These are phyloP conservation scores for Aureobasidium lini DNA, from an alignment of 2,329 filamentous ascomycete genomes.

Conservation along the genomic window DNA sequence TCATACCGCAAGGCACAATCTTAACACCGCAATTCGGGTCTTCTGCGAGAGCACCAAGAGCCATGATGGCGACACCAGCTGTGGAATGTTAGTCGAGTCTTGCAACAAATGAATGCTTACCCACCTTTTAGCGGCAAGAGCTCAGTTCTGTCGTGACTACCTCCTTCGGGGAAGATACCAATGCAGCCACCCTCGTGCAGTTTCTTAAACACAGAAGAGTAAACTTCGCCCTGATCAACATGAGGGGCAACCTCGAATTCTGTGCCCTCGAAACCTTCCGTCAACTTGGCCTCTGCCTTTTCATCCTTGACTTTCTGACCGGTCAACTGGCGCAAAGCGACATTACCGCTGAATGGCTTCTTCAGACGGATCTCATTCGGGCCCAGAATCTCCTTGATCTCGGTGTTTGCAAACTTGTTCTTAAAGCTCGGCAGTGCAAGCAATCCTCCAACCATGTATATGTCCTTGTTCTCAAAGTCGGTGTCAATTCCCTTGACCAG, in stretches of 20 bases:
- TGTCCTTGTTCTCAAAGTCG: slow-evolving; percentile 61
- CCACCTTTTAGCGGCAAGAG: slow-evolving; percentile 75
- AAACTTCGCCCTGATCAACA: slow-evolving; percentile 88
- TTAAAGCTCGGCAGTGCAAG: slow-evolving; percentile 81
- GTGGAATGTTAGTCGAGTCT: slow-evolving; percentile 21
- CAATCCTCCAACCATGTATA: slow-evolving; percentile 71
- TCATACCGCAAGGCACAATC: slow-evolving; percentile 97
- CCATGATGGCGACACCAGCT: slow-evolving; percentile 97
- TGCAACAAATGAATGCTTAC: neutral
- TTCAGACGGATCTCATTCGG: slow-evolving; percentile 78
- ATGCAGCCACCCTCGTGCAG: slow-evolving; percentile 79
- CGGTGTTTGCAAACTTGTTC: slow-evolving; percentile 70
- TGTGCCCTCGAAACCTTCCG: slow-evolving; percentile 60
- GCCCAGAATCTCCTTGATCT: slow-evolving; percentile 73
- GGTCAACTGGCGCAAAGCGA: slow-evolving; percentile 73
- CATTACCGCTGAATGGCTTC: slow-evolving; percentile 72
- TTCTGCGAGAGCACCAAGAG: slow-evolving; percentile 77
- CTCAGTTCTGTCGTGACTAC: slow-evolving; percentile 89
- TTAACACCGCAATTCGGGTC: slow-evolving; percentile 82
- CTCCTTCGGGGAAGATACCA: slow-evolving; percentile 94
- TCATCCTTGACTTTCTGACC: slow-evolving; percentile 64
- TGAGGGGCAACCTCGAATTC: slow-evolving; percentile 86
- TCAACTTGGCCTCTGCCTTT: slow-evolving; percentile 44
- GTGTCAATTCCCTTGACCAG: slow-evolving; percentile 73
- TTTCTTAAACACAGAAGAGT: slow-evolving; percentile 83